Conservation (phyloP, 129 eudicot species). For the Centaurea solstitialis region DNA sequence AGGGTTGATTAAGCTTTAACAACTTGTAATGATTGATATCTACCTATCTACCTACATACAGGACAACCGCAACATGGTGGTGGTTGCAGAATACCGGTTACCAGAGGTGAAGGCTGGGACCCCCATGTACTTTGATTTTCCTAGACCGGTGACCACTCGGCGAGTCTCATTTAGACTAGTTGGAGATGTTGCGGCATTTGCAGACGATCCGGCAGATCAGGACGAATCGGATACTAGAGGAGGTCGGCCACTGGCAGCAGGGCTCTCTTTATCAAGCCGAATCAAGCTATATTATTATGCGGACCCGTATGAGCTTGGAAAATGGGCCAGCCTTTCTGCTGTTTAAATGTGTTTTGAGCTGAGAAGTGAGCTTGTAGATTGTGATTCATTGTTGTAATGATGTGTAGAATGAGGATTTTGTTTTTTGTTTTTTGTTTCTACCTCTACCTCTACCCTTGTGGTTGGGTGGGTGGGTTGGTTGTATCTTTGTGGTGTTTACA, state of each 20-base stretch:
- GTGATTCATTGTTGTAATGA: slow-evolving; percentile 31
- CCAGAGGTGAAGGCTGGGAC: slow-evolving; percentile 88
- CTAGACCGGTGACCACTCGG: slow-evolving; percentile 59
- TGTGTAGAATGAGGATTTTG: slow-evolving; percentile 3
- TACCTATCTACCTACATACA: slow-evolving; percentile 27
- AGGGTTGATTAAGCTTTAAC: neutral
- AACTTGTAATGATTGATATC: too few relatives aligned
- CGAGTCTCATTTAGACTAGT: slow-evolving; percentile 67
- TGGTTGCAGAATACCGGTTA: slow-evolving; percentile 71
- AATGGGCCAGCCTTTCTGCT: slow-evolving; percentile 90
- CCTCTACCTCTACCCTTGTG: neutral
- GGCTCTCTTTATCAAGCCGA: slow-evolving; percentile 71
- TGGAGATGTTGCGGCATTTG: slow-evolving; percentile 81
- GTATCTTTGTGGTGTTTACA: neutral
- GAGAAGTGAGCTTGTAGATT: neutral
- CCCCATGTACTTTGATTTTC: slow-evolving; percentile 90
- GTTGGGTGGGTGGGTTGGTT: too few relatives aligned
- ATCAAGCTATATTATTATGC: slow-evolving; percentile 77
- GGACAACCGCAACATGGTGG: slow-evolving; percentile 80
- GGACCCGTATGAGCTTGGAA: slow-evolving; percentile 92
- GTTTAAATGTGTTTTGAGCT: slow-evolving; percentile 21
- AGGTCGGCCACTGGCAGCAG: slow-evolving; percentile 56
- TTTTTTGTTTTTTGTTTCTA: neutral
- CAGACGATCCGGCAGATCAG: slow-evolving; percentile 83
- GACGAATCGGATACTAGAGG: slow-evolving; percentile 58